Conservation (phyloP, 495 filamentous ascomycete genomes). For the Antarctomyces pellizariae region DNA sequence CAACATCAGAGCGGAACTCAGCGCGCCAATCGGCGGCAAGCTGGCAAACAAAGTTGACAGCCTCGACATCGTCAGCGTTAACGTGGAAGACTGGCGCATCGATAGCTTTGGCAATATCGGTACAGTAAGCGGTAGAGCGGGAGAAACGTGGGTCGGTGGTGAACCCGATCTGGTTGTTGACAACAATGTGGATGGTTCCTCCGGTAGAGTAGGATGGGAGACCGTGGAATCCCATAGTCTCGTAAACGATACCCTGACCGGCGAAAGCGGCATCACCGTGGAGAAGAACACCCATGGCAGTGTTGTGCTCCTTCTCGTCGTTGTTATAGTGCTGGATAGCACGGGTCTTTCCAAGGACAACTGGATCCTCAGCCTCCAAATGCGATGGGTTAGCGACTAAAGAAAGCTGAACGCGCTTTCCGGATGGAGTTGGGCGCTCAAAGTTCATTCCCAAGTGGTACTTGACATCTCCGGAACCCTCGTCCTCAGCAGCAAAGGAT, state of each 20-base stretch:
- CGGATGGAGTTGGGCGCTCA: conserved; percentile 90
- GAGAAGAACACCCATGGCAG: conserved; percentile 84
- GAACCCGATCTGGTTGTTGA: conserved; percentile 99
- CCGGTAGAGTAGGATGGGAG: conserved; percentile 91
- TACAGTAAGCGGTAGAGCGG: conserved; percentile 95
- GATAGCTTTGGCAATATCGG: conserved; percentile 95
- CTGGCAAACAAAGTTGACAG: conserved; percentile 95
- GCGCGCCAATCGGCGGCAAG: conserved; percentile 92
- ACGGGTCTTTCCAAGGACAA: conserved; percentile 89
- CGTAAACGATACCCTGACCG: conserved; percentile 89
- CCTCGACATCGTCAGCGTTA: conserved; percentile 94
- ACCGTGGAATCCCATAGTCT: conserved; percentile 92
- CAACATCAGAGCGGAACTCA: conserved; percentile 90
- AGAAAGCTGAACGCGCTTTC: conserved; percentile 94
- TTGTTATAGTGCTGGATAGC: conserved; percentile 98
- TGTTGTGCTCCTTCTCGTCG: conserved; percentile 65
- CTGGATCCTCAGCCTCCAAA: conserved; percentile 93
- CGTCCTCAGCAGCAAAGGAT: conserved; percentile 67
- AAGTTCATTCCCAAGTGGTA: conserved; percentile 99
- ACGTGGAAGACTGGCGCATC: conserved; percentile 98
- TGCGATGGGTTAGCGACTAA: conserved; percentile 97
- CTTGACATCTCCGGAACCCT: conserved; percentile 96
- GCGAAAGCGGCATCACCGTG: conserved; percentile 97
- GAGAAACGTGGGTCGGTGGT: conserved; percentile 97
- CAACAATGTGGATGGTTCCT: conserved; percentile 87